phyloP scores from a whole-genome alignment of 2,329 filamentous ascomycete species.

The Clarireedia paspali region DNA sequence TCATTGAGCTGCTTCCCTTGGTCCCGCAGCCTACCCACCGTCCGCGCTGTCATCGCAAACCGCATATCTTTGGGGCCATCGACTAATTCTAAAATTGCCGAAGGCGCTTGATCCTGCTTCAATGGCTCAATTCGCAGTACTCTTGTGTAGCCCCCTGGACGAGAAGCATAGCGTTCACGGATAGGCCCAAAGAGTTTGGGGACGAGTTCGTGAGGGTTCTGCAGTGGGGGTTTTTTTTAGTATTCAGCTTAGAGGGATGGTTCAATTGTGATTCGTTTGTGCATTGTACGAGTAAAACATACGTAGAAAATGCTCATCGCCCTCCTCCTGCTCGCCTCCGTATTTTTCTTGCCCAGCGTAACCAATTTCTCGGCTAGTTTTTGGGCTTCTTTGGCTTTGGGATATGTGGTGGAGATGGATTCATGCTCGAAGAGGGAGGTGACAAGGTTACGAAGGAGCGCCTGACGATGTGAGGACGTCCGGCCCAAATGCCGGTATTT shows the following conservation, averaged over 20 bases:
- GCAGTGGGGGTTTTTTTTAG: conserved; percentile 13
- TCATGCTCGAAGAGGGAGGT: conserved; percentile 92
- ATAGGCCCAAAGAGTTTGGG: conserved; percentile 86
- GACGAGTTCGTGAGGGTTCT: conserved; percentile 63
- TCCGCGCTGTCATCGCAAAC: conserved; percentile 86
- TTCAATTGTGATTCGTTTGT: not conserved
- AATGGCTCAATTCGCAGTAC: conserved; percentile 86
- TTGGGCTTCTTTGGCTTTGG: conserved; percentile 96
- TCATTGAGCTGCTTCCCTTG: conserved; percentile 54
- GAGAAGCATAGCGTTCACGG: conserved; percentile 65
- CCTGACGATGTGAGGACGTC: conserved; percentile 78
- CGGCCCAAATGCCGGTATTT: conserved; percentile 88
- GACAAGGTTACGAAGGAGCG: conserved; percentile 89
- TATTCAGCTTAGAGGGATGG: not conserved
- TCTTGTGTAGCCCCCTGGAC: conserved; percentile 90
- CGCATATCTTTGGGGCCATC: conserved; percentile 91
- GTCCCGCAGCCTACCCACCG: conserved; percentile 58
- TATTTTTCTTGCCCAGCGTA: conserved; percentile 88
- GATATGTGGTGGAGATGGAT: conserved; percentile 88
- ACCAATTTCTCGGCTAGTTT: conserved; percentile 89
- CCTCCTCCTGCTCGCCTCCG: conserved; percentile 65
- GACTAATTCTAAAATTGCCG: conserved; percentile 88
- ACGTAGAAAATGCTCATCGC: conserved; percentile 84
- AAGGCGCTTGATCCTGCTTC: conserved; percentile 78
- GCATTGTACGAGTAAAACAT: conserved; percentile 32